A percentile compares a stretch with the other conserved stretches of the same genome.
Conservation (phyloP, 192 early-diverging fungal species). For the Gamsiella multidivaricata region DNA sequence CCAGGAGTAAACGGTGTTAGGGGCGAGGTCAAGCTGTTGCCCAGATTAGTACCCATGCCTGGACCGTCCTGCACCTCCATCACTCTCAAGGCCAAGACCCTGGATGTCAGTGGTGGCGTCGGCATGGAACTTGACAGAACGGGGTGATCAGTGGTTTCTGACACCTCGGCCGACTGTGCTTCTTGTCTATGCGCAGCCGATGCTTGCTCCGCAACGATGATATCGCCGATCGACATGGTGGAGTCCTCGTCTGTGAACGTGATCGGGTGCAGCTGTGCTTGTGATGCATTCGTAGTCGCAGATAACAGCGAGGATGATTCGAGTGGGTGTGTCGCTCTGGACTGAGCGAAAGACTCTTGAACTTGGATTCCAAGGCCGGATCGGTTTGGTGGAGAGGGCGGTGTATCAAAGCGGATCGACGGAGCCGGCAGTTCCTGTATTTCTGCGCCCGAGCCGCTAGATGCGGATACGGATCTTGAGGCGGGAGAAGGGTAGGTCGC, state of each 20-base stretch:
- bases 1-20: constrained; percentile 28
- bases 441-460: background rate
- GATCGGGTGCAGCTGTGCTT: background rate
- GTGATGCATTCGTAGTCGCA: background rate
- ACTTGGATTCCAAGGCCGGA: constrained; percentile 45
- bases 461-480: constrained; percentile 1
- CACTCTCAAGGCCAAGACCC: constrained; percentile 7
- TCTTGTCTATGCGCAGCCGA: constrained; percentile 18
- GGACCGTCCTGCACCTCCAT: constrained; percentile 21
- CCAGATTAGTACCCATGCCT: background rate
- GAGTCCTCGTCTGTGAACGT: constrained; percentile 34
- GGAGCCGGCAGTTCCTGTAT: background rate
- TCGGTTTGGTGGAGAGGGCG: constrained; percentile 27
- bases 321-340: constrained; percentile 38
- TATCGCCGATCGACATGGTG: constrained; percentile 30
- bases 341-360: constrained; percentile 25
- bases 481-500: constrained; percentile 19
- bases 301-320: constrained; percentile 14
- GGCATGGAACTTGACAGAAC: constrained; percentile 13
- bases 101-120: constrained; percentile 30
- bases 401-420: constrained; percentile 18
- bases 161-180: background rate
- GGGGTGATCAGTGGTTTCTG: background rate
- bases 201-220: constrained; percentile 37
- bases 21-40: background rate